phyloP scores from a whole-genome alignment of 2,329 filamentous ascomycete genomes.

The Fusarium begoniae region DNA sequence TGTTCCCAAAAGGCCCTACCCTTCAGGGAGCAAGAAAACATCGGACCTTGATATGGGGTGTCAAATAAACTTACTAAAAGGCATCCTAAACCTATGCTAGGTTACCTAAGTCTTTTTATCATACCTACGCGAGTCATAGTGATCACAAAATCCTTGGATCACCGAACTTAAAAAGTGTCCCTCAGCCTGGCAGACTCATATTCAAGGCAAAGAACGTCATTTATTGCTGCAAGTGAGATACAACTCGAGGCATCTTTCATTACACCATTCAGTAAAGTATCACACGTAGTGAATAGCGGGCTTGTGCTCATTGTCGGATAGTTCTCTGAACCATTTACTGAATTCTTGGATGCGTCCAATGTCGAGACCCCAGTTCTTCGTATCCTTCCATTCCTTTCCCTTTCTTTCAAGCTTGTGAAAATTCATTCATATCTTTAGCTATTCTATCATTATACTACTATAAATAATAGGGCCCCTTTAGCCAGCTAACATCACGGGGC shows the following conservation, averaged over 20 bases:
- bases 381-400: background rate
- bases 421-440: background rate
- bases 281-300: conserved; percentile 15
- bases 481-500: background rate
- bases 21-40: background rate
- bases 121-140: background rate
- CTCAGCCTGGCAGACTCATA: conserved; percentile 36
- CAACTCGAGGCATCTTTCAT: background rate
- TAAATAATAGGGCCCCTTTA: background rate
- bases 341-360: too few species aligned
- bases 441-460: background rate
- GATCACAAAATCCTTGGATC: background rate
- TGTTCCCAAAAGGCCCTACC: background rate
- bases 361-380: background rate
- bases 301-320: background rate
- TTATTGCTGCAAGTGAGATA: background rate
- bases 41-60: background rate
- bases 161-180: conserved; percentile 16
- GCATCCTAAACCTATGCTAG: background rate
- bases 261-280: conserved; percentile 22
- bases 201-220: background rate
- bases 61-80: background rate
- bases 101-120: background rate
- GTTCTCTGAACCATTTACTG: background rate
- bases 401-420: background rate